Conservation (phyloP, 2,329 filamentous ascomycete genomes). For the Gnomoniopsis sp. region DNA sequence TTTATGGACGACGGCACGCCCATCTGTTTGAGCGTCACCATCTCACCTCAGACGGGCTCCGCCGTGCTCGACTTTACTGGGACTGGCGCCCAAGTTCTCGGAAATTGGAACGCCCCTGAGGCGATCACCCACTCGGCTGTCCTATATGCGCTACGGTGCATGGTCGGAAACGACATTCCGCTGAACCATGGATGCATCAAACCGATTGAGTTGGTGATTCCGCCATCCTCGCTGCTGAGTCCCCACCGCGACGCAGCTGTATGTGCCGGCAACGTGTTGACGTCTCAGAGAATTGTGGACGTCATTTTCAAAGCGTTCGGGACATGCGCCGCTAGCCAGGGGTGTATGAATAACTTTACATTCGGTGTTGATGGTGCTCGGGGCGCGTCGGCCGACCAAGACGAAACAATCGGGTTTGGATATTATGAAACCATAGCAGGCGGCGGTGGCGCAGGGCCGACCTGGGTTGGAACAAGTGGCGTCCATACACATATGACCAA, state of each 20-base stretch:
- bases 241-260: constrained; percentile 76
- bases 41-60: constrained; percentile 69
- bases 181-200: constrained; percentile 82
- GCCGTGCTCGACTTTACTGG: constrained; percentile 75
- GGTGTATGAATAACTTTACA: constrained; percentile 80
- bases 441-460: constrained; percentile 68
- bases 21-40: constrained; percentile 71
- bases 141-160: constrained; percentile 78
- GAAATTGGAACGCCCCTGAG: constrained; percentile 73
- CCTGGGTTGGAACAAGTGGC: constrained; percentile 70
- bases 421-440: constrained; percentile 87
- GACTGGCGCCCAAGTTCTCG: constrained; percentile 73
- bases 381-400: constrained; percentile 56
- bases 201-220: constrained; percentile 72
- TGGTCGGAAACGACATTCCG: constrained; percentile 79
- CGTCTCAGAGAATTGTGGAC: constrained; percentile 76
- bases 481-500: constrained; percentile 86
- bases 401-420: constrained; percentile 70
- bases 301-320: constrained; percentile 78
- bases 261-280: constrained; percentile 79
- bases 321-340: constrained; percentile 75
- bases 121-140: constrained; percentile 77
- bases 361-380: constrained; percentile 64
- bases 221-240: constrained; percentile 68
- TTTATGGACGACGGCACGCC: constrained; percentile 86